Evolutionary conservation across 768 basidiomycete species (phyloP).

Genomic region (Mycena galericulata): DNA sequence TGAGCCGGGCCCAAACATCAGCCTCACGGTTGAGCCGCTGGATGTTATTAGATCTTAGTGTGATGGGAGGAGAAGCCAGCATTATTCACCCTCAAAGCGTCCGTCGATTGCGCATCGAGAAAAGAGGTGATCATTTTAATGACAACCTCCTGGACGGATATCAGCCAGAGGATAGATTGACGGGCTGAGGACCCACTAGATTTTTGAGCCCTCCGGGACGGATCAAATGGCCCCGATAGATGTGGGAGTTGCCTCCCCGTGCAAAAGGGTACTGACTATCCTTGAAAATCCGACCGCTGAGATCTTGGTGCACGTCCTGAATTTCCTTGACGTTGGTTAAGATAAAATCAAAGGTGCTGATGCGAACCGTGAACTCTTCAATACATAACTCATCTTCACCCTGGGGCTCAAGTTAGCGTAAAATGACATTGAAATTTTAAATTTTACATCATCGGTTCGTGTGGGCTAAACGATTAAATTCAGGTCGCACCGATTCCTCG

Average conservation of each 20-base stretch:
- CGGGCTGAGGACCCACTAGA: slow-evolving; percentile 10
- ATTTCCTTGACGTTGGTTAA: no score
- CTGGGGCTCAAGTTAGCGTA: no score
- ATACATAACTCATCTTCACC: no score
- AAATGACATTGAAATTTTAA: no score
- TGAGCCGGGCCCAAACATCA: slow-evolving; percentile 3
- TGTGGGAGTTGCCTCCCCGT: slow-evolving; percentile 26
- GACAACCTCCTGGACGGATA: no score
- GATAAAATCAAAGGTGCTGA: no score
- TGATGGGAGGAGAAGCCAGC: no score
- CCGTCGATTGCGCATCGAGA: slow-evolving; percentile 19
- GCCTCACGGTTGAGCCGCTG: slow-evolving; percentile 6
- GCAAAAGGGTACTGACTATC: slow-evolving; percentile 27
- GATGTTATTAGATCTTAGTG: background rate
- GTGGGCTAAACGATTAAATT: no score
- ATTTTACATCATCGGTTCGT: no score
- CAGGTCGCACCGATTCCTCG: no score
- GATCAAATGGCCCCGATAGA: slow-evolving; percentile 22
- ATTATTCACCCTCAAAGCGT: slow-evolving; percentile 16
- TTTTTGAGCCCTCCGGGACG: slow-evolving; percentile 23
- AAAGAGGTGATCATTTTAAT: slow-evolving; percentile 27
- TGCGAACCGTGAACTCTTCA: no score
- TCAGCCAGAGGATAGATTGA: background rate
- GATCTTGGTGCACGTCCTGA: no score
- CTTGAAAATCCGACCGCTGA: slow-evolving; percentile 5